phyloP scores from a whole-genome alignment of 805 yeast species.

The Candida montana region DNA sequence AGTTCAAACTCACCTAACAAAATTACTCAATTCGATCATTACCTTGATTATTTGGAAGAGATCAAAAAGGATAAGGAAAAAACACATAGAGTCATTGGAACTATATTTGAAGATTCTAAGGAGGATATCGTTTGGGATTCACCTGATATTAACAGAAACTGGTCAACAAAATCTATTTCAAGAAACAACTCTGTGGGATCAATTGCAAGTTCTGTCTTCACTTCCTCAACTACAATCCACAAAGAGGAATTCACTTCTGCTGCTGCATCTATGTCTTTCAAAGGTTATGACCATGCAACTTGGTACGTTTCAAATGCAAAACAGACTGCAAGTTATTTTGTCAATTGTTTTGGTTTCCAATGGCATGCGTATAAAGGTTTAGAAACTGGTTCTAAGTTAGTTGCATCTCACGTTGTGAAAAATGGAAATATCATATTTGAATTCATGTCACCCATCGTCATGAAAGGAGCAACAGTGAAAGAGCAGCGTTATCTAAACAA shows the following conservation, averaged over 20 bases:
- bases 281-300: constrained; percentile 60
- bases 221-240: background rate
- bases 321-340: constrained; percentile 51
- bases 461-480: constrained; percentile 17
- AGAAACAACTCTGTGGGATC: background rate
- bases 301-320: constrained; percentile 73
- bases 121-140: background rate
- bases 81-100: background rate
- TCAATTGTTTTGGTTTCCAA: constrained; percentile 55
- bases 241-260: background rate
- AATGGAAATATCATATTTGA: constrained; percentile 51
- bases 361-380: constrained; percentile 60
- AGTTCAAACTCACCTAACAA: background rate
- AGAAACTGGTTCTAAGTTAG: constrained; percentile 56
- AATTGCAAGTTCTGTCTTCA: background rate
- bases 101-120: background rate
- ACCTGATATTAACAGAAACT: background rate
- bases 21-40: background rate
- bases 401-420: constrained; percentile 54
- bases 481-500: constrained; percentile 24
- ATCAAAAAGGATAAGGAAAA: constrained; percentile 1
- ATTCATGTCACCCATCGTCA: constrained; percentile 34
- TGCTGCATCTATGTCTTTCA: constrained; percentile 8
- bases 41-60: constrained; percentile 3
- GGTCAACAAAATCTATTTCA: background rate